Evolutionary conservation across 805 yeast genomes (phyloP).

Genomic region (Suhomyces canberraensis): DNA sequence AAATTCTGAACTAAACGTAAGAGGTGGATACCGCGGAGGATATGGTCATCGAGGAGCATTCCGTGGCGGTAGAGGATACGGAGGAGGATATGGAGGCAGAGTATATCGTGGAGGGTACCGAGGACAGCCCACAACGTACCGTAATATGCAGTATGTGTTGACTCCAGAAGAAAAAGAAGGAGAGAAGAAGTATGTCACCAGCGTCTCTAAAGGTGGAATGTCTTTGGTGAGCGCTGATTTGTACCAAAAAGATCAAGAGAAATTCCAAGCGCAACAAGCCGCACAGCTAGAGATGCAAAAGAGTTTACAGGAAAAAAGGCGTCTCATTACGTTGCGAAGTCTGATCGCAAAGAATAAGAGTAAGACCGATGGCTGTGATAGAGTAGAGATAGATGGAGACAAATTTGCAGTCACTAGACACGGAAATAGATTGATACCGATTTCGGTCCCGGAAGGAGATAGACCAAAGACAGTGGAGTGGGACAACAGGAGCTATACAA

Average conservation of each 20-base stretch:
- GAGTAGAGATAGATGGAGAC: slow-evolving; percentile 40
- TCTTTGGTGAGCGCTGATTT: slow-evolving; percentile 36
- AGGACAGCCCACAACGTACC: slow-evolving; percentile 7
- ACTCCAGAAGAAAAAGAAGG: slow-evolving; percentile 11
- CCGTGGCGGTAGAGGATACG: slow-evolving; percentile 25
- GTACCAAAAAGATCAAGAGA: slow-evolving; percentile 29
- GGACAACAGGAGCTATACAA: slow-evolving; percentile 27
- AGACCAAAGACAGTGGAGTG: slow-evolving; percentile 21
- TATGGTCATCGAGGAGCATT: background rate
- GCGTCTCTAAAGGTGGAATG: slow-evolving; percentile 34
- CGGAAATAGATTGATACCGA: slow-evolving; percentile 41
- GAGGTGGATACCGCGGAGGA: background rate
- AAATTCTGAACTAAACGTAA: background rate
- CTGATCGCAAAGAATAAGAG: slow-evolving; percentile 27
- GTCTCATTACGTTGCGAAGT: slow-evolving; percentile 12
- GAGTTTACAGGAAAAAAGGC: slow-evolving; percentile 12
- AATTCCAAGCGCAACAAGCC: slow-evolving; percentile 7
- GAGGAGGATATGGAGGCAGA: slow-evolving; percentile 2
- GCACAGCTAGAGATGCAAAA: slow-evolving; percentile 14
- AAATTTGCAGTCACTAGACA: slow-evolving; percentile 40
- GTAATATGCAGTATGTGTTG: slow-evolving; percentile 31
- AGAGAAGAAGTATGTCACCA: slow-evolving; percentile 19
- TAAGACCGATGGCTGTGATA: slow-evolving; percentile 44
- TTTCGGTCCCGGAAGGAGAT: slow-evolving; percentile 21
- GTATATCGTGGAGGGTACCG: slow-evolving; percentile 2